Percentiles rank a stretch among this genome's conserved stretches.
These are phyloP conservation scores for Salvia splendens DNA, from an alignment of 257 asterid species.

Conservation along the genomic window DNA sequence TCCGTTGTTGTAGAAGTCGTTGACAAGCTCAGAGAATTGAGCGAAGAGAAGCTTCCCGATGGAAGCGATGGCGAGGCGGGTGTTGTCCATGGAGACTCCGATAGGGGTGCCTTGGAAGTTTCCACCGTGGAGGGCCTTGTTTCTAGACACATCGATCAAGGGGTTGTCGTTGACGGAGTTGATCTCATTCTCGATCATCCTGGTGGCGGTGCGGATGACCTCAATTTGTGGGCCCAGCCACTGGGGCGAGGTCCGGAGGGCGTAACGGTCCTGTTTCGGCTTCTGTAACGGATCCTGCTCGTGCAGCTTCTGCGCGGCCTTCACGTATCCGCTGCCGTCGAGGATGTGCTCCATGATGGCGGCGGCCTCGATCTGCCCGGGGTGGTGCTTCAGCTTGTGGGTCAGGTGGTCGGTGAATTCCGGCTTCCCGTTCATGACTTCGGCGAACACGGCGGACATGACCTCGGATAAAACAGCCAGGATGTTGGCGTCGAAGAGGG, in stretches of 20 bases:
- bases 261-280: constrained; percentile 58
- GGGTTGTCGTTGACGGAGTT: constrained; percentile 62
- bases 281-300: constrained; percentile 54
- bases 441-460: constrained; percentile 56
- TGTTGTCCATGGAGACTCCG: constrained; percentile 61
- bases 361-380: constrained; percentile 61
- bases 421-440: constrained; percentile 60
- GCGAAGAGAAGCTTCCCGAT: constrained; percentile 57
- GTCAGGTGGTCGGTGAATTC: constrained; percentile 64
- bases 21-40: constrained; percentile 53
- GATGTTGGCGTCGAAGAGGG: constrained; percentile 52
- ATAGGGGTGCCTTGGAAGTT: constrained; percentile 64
- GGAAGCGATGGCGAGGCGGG: constrained; percentile 47
- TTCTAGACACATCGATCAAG: constrained; percentile 52
- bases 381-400: constrained; percentile 61
- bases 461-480: constrained; percentile 46
- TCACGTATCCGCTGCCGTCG: constrained; percentile 47
- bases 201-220: constrained; percentile 53
- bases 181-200: constrained; percentile 58
- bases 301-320: constrained; percentile 44
- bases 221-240: constrained; percentile 67
- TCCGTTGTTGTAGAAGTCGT: constrained; percentile 58
- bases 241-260: constrained; percentile 55
- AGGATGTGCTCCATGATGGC: constrained; percentile 63
- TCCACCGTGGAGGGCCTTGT: constrained; percentile 58